phyloP scores from a whole-genome alignment of 164 flowering plant genomes.

The Houttuynia cordata region DNA sequence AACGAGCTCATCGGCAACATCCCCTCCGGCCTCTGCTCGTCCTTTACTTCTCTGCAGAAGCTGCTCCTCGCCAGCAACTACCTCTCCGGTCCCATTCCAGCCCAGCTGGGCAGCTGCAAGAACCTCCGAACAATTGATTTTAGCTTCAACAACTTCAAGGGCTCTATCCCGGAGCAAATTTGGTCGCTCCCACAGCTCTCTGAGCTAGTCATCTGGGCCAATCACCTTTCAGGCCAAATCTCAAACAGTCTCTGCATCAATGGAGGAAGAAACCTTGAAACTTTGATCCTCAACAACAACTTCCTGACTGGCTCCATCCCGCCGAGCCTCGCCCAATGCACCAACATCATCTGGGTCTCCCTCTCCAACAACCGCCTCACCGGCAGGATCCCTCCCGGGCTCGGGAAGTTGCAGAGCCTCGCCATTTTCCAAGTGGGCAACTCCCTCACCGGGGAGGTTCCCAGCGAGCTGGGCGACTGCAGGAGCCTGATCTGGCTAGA shows the following conservation, averaged over 20 bases:
- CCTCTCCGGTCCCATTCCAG: constrained; percentile 46
- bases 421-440: constrained; percentile 75
- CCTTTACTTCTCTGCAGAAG: constrained; percentile 24
- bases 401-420: constrained; percentile 47
- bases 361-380: constrained; percentile 58
- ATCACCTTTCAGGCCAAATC: constrained; percentile 49
- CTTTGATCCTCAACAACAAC: constrained; percentile 75
- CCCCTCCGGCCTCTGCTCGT: constrained; percentile 52
- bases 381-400: constrained; percentile 54
- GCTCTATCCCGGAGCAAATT: constrained; percentile 44
- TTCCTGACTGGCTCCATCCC: constrained; percentile 56
- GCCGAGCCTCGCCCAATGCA: constrained; percentile 41
- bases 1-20: constrained; percentile 46
- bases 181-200: constrained; percentile 58
- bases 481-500: constrained; percentile 78
- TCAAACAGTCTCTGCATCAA: constrained; percentile 52
- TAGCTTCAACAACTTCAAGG: constrained; percentile 58
- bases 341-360: constrained; percentile 62
- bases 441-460: constrained; percentile 53
- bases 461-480: constrained; percentile 54
- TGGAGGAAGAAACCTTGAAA: constrained; percentile 49
- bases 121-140: constrained; percentile 47
- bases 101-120: constrained; percentile 52
- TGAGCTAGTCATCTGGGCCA: constrained; percentile 78
- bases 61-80: constrained; percentile 43